Percentiles rank a stretch among this genome's conserved stretches.
These are phyloP conservation scores for Aristolochia californica DNA, from an alignment of 164 flowering plant species.

Conservation along the genomic window DNA sequence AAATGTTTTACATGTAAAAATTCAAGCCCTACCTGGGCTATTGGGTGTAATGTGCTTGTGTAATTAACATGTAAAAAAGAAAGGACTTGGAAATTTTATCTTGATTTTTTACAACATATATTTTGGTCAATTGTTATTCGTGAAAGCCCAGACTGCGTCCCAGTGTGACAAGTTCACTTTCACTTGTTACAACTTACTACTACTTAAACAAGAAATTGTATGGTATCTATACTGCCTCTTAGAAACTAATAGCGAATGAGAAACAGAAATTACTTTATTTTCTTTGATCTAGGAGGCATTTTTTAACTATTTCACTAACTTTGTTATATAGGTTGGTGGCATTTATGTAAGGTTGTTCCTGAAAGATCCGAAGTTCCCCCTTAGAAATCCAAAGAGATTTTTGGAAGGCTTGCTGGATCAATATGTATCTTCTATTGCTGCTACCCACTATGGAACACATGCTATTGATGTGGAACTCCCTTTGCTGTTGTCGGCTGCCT, in stretches of 20 bases:
- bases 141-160: no score
- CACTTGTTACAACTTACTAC: no score
- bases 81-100: no score
- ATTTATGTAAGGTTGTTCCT: slow-evolving; percentile 92
- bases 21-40: no score
- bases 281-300: not conserved
- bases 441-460: slow-evolving; percentile 77
- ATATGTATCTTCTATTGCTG: slow-evolving; percentile 83
- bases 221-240: no score
- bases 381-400: slow-evolving; percentile 97
- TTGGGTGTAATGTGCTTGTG: no score
- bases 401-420: slow-evolving; percentile 96
- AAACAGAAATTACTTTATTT: not conserved
- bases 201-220: no score
- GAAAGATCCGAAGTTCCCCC: slow-evolving; percentile 96
- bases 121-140: no score
- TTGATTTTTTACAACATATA: no score
- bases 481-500: slow-evolving; percentile 84
- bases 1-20: no score
- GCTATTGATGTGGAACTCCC: slow-evolving; percentile 86
- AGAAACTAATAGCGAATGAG: not conserved
- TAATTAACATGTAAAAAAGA: no score
- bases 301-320: not conserved
- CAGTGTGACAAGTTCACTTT: no score
- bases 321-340: slow-evolving; percentile 81